Evolutionary conservation across 331 rosid genomes (phyloP), one percentile per base, ranked within the genome.

Genomic region (Acacia concinna): DNA sequence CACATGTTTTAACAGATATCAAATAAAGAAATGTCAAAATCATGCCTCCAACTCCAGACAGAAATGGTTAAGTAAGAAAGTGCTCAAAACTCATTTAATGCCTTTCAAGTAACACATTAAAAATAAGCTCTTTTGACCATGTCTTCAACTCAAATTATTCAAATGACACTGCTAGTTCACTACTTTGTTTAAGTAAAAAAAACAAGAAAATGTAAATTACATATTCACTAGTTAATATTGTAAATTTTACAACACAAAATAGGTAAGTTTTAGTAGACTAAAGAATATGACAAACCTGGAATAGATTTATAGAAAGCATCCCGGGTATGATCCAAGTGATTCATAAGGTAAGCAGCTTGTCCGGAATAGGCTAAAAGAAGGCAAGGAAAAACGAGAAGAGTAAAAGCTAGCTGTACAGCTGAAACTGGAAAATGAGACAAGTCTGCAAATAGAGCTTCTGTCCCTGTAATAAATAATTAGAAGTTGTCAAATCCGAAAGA

Each of bases 371-470:
- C 98, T 57, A 88, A 82, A 74, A 96, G 99, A 82, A 96, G 99
- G 90, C 96, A 93, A 77, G 98, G 99, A 80, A 93, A 96, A 84
- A 96, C 99, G 37, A 96, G 54, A 71, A 86, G 86, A 68, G 97
- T 91, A 82, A 96, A 96, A 64, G 99, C 99, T 86, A 96, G 79
- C 86, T 96, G 99, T 83, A 96, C 89, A 66, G 98, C 92, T 62
- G 91, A 85, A 83, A 96, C 97, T 27, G 98, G 99, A 82, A 93
- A 96, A 87, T 89, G 86, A 68, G 93, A 87, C 59, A 96, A 85
- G 80, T 96, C 99, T 0, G 99, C 99, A 78, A 96, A 96, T 62
- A 96, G 93, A 83, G 99, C 99, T 84, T 96, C 99, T 2, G 99
- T 96, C 80, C 99, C 98, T 96, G 97, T 70, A 85, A 74, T 69